Conservation (phyloP, 2,329 filamentous ascomycete species). For the Chaetomiaceae sp. region DNA sequence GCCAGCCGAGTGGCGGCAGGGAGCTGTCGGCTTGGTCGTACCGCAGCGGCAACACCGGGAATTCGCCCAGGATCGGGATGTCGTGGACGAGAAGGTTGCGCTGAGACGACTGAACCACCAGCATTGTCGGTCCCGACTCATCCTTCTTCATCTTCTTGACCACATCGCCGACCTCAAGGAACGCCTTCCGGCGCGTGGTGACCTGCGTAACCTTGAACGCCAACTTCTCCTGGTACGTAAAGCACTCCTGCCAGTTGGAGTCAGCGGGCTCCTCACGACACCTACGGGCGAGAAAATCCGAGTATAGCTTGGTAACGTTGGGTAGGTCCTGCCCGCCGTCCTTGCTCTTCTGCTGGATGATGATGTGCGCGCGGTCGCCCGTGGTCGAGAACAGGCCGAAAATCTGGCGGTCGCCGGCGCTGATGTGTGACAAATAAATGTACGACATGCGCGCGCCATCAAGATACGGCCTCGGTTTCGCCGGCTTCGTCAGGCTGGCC, state of each 20-base stretch:
- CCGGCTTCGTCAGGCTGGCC: constrained; percentile 61
- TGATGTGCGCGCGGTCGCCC: constrained; percentile 71
- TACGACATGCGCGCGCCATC: constrained; percentile 70
- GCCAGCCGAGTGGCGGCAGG: constrained; percentile 89
- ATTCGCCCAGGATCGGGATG: constrained; percentile 73
- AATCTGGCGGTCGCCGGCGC: constrained; percentile 82
- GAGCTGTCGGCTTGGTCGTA: constrained; percentile 80
- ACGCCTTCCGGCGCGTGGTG: constrained; percentile 80
- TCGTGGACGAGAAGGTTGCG: constrained; percentile 75
- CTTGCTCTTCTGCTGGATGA: constrained; percentile 77
- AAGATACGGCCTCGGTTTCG: constrained; percentile 65
- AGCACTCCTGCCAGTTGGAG: constrained; percentile 70
- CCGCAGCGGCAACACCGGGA: constrained; percentile 73
- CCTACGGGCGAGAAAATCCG: constrained; percentile 63
- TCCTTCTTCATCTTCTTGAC: constrained; percentile 88
- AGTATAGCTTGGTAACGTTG: constrained; percentile 84
- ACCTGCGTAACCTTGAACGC: constrained; percentile 83
- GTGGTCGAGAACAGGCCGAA: constrained; percentile 89
- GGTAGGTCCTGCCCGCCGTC: constrained; percentile 77
- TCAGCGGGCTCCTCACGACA: constrained; percentile 56
- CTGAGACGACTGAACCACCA: constrained; percentile 88
- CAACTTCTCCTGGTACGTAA: constrained; percentile 80
- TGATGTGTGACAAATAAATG: constrained; percentile 88
- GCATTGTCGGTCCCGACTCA: constrained; percentile 69
- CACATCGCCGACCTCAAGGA: constrained; percentile 79